A percentile compares a stretch with the other conserved stretches of the same genome.
Conservation (phyloP, 2,329 filamentous ascomycete genomes). For the Nectriaceae sp. region DNA sequence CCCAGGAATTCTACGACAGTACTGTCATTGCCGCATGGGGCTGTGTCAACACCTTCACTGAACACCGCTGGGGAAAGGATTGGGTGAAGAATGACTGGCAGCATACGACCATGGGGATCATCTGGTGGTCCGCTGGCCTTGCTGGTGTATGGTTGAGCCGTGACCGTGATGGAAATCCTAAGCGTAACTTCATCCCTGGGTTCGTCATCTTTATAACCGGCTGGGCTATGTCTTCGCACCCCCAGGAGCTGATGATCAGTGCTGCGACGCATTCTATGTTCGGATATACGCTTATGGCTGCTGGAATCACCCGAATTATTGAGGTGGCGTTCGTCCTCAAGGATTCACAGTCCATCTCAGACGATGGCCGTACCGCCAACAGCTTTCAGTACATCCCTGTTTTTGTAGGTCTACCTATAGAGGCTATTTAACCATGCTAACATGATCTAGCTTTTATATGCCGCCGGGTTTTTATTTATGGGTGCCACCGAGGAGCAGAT, state of each 20-base stretch:
- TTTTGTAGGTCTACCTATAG: constrained; percentile 49
- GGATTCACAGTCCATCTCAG: constrained; percentile 66
- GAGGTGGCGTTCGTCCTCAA: constrained; percentile 87
- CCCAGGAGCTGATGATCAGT: constrained; percentile 80
- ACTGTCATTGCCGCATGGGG: constrained; percentile 91
- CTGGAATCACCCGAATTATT: constrained; percentile 79
- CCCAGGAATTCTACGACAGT: constrained; percentile 97
- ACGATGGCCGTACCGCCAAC: constrained; percentile 70
- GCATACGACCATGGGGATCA: constrained; percentile 98
- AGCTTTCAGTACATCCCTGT: constrained; percentile 57
- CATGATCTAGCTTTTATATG: constrained; percentile 72
- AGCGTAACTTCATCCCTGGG: constrained; percentile 89
- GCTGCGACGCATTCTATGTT: constrained; percentile 88
- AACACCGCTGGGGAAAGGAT: constrained; percentile 86
- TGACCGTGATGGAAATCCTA: constrained; percentile 79
- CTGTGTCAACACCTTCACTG: constrained; percentile 96
- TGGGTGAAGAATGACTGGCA: constrained; percentile 97
- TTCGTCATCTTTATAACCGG: constrained; percentile 91
- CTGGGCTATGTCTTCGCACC: constrained; percentile 92
- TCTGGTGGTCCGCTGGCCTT: constrained; percentile 96
- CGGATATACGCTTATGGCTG: constrained; percentile 93
- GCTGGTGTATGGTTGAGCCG: constrained; percentile 90
- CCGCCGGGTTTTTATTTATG: constrained; percentile 96
- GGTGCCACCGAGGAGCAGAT: constrained; percentile 97
- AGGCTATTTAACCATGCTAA: constrained; percentile 10